Conservation (phyloP, 2,329 filamentous ascomycete genomes). For the Nectriaceae sp. region DNA sequence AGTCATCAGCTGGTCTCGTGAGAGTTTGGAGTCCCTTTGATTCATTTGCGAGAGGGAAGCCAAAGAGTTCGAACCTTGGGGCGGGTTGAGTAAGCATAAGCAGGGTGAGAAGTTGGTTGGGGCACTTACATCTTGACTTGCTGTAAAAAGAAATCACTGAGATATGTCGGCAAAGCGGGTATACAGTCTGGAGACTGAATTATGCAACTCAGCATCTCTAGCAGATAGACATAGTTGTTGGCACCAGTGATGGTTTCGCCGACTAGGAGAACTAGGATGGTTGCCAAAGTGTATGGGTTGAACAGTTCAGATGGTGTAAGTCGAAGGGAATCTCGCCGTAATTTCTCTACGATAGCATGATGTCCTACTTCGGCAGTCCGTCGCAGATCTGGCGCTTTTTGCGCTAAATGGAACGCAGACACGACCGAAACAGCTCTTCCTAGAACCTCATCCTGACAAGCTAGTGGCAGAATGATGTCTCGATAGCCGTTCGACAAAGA, state of each 20-base stretch:
- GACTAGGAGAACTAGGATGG: constrained; percentile 39
- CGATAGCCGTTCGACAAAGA: constrained; percentile 39
- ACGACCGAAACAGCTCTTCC: constrained; percentile 40
- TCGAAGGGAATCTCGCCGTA: constrained; percentile 34
- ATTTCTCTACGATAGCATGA: constrained; percentile 35
- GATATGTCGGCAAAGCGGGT: constrained; percentile 10
- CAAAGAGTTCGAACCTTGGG: constrained; percentile 33
- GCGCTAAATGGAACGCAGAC: constrained; percentile 40
- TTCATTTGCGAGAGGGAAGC: constrained; percentile 29
- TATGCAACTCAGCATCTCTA: constrained; percentile 38
- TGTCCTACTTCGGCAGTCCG: constrained; percentile 36
- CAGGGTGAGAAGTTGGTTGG: accelerated
- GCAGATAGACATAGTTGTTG: constrained; percentile 37
- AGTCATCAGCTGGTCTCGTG: constrained; percentile 18
- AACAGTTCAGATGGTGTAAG: constrained; percentile 33
- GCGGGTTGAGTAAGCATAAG: background rate
- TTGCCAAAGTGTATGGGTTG: constrained; percentile 38
- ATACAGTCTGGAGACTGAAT: constrained; percentile 21
- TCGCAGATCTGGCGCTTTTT: constrained; percentile 32
- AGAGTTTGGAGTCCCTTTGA: constrained; percentile 28
- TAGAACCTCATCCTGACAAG: constrained; percentile 36
- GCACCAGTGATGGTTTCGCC: constrained; percentile 44
- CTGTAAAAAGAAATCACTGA: constrained; percentile 31
- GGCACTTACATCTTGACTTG: constrained; percentile 33
- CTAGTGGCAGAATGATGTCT: constrained; percentile 41